These are phyloP conservation scores for Apiotrichum montevideense DNA, from an alignment of 1,284 basidiomycete species.

Conservation along the genomic window DNA sequence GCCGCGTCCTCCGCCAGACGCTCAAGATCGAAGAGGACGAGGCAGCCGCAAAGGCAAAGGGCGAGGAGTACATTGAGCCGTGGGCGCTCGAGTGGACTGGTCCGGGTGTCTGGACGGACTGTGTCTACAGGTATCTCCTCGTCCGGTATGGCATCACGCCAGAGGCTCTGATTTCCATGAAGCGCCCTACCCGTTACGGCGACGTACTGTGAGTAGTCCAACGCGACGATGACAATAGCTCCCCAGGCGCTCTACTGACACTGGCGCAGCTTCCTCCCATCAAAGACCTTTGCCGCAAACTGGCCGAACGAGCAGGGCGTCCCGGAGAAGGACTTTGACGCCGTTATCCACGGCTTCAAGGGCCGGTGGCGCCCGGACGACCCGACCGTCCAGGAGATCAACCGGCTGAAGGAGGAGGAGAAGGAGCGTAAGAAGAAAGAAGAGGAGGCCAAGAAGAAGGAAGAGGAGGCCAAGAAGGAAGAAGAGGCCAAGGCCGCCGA, in stretches of 20 bases:
- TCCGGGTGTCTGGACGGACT: conserved; percentile 39
- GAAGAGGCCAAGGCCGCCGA: conserved; percentile 11
- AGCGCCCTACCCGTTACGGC: conserved; percentile 40
- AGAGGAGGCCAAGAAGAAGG: conserved; percentile 18
- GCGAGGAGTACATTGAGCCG: conserved; percentile 6
- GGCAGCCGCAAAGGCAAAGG: conserved; percentile 18
- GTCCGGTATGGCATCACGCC: conserved; percentile 39
- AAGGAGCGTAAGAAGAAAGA: conserved; percentile 7
- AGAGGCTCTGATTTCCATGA: conserved; percentile 36
- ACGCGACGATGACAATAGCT: too few relatives aligned
- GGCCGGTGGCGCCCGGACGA: conserved; percentile 31
- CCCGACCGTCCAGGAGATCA: conserved; percentile 26
- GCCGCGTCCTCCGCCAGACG: conserved; percentile 26
- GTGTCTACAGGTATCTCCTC: conserved; percentile 38
- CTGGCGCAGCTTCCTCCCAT: conserved; percentile 23
- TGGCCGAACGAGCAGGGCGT: conserved; percentile 18
- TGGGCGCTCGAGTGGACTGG: conserved; percentile 37
- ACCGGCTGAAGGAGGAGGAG: conserved; percentile 27
- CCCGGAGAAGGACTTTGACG: conserved; percentile 28
- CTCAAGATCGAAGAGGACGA: conserved; percentile 18
- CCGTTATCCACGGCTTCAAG: conserved; percentile 33
- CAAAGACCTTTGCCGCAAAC: conserved; percentile 30
- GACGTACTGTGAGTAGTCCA: conserved; percentile 28
- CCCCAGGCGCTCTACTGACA: not conserved
- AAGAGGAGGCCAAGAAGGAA: conserved; percentile 7